Evolutionary conservation across 2,329 filamentous ascomycete species (phyloP), one percentile per base, ranked within the genome.

Genomic region (Moelleriella libera): DNA sequence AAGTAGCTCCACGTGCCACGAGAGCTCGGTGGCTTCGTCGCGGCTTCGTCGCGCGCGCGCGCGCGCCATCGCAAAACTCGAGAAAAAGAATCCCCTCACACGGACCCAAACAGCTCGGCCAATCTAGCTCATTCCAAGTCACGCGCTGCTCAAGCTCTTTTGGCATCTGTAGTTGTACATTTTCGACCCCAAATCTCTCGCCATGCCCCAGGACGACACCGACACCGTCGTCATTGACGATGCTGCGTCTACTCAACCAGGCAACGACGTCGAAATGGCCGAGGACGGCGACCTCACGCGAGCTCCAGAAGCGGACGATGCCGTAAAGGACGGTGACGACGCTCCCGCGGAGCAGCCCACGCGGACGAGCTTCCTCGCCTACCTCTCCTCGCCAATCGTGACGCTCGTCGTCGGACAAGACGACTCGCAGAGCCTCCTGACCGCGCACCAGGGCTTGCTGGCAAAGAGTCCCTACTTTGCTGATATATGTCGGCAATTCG

Each of bases 401-500:
- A 78, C 79, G 12, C 65, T 88, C 30, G 59, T 80, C n/a, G 71
- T 88, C 21, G 83, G 83, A 10, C 64, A 66, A 44, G 80, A 72
- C 48, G 76, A 79, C 5, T 6, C 45, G 5, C 71, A 76, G 56
- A 80, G 78, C 8, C 70, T 80, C 32, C 74, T 96, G 49, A 82
- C 79, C 29, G 87, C 87, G 6, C 89, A 96, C 63, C 83, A 94
- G 66, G 81, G 72, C 3, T 74, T 96, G 30, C 72, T 97, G 37
- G 59, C 68, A 9, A 75, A 82, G 60, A 90, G 86, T 42, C 85
- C 88, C 0, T 88, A 75, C 63, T 87, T 96, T 59, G 70, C 71
- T 9, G 74, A 80, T 28, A 70, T 75, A 6, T 80, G 82, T 58
- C 69, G 73, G 9, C 64, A 74, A 45, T 84, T 88, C 58, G 69